Base-by-base conservation (phyloP, 331 rosid genomes). In the Pyrus hybrid region DNA sequence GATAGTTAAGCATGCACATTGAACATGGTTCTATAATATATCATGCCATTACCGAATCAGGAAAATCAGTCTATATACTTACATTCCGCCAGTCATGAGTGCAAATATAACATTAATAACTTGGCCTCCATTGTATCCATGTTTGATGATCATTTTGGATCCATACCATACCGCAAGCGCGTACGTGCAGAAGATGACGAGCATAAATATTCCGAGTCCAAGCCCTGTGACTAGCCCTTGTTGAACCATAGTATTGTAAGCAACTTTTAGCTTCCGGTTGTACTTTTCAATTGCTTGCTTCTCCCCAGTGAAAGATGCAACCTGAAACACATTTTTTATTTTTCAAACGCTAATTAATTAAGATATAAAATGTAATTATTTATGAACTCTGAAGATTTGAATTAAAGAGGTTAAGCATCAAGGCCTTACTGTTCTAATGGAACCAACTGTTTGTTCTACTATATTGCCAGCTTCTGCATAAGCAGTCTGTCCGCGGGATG, bases 281-380 rank as follows among this genome's bases (percentile, higher is more conserved):
- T 91, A 94, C 16, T 81, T 85, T 30, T 91, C 95, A 23, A 82
- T 77, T 5, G 98, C 97, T 80, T 73, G 78, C 72, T 88, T 88
- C 87, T 94, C 97, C 13, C 98, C 97, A 6, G 91, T 88, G 83
- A 91, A 94, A 45, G 98, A 90, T 30, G 96, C 96, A 79, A 94
- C 98, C 97, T 62, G 6, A 47, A 47, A 21, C 75, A 18, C 0
- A 33, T 25, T 29, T 3, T 20, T 33, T 6, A 9, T 22, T 16
- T 29, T 11, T 30, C 6, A 63, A 33, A 72, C 10, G 41, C 35
- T 5, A 58, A 62, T 72, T 22, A 14, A 43, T 14, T 47, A 47
- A 47, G 54, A 47, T 16, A 47, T 0, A 2, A 2, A 35, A 16
- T 47, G 20, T 5, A 47, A 47, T 47, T 47, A 47, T 17, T 47